These are phyloP conservation scores for Backusella australiensis DNA, from an alignment of 192 early-diverging fungal genomes.

Conservation along the genomic window DNA sequence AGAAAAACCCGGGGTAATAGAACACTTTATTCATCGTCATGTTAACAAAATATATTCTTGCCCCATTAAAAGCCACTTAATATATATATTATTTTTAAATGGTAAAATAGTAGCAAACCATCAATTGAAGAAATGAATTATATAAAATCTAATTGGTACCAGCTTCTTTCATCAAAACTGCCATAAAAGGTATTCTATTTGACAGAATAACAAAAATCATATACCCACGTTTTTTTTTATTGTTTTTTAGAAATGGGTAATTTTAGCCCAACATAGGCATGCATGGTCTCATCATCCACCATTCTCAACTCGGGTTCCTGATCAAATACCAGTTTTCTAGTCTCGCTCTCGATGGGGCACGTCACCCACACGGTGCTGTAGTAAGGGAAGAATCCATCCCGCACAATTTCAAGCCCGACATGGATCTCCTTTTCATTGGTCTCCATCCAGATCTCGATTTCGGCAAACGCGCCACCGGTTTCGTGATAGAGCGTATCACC, in stretches of 20 bases:
- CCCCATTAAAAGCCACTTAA: no score
- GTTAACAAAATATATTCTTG: no score
- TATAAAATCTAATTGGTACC: no score
- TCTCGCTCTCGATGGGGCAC: slow-evolving; percentile 11
- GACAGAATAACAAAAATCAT: not conserved
- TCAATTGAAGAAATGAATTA: no score
- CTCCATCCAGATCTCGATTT: slow-evolving; percentile 38
- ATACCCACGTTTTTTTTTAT: not conserved
- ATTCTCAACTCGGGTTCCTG: not conserved
- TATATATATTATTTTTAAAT: no score
- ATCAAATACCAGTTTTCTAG: slow-evolving; percentile 14
- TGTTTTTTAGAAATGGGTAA: not conserved
- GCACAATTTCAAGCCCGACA: slow-evolving; percentile 31
- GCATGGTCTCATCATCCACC: slow-evolving; percentile 5
- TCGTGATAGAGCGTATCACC: slow-evolving; percentile 41
- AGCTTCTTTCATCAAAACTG: no score
- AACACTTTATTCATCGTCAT: no score
- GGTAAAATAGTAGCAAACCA: no score
- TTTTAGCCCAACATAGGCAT: slow-evolving; percentile 2
- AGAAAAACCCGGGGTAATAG: no score
- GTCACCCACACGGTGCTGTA: slow-evolving; percentile 41
- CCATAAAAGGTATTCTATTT: not conserved
- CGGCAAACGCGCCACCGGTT: slow-evolving; percentile 26
- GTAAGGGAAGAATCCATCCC: slow-evolving; percentile 29
- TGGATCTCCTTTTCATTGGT: slow-evolving; percentile 15